A percentile compares a stretch with the other conserved stretches of the same genome.
These are phyloP conservation scores for Aspergillus cristatus DNA, from an alignment of 495 filamentous ascomycete genomes.

Conservation along the genomic window DNA sequence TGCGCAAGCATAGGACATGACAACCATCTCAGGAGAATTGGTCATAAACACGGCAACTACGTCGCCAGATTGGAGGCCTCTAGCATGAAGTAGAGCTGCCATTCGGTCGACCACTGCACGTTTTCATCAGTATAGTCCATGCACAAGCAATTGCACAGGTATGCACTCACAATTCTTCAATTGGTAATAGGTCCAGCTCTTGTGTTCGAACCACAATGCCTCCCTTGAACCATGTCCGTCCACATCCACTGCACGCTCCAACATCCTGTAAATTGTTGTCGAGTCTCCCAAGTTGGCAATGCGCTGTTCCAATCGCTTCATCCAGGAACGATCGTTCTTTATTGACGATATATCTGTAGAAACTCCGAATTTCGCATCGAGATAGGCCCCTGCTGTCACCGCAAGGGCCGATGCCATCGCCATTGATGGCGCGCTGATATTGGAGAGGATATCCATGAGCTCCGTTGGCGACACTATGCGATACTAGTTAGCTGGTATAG, in stretches of 20 bases:
- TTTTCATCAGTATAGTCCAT: too few relatives aligned
- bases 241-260: constrained; percentile 32
- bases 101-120: constrained; percentile 36
- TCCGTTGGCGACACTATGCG: background rate
- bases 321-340: constrained; percentile 22
- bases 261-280: constrained; percentile 35
- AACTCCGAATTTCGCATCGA: constrained; percentile 40
- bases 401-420: constrained; percentile 32
- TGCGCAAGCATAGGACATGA: constrained; percentile 72
- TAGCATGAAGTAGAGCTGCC: constrained; percentile 30
- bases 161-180: constrained; percentile 40
- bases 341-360: constrained; percentile 31
- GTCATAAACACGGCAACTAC: constrained; percentile 39
- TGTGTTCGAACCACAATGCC: constrained; percentile 44
- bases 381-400: constrained; percentile 35
- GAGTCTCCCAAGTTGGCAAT: constrained; percentile 35
- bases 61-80: constrained; percentile 29
- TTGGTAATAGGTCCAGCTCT: constrained; percentile 40
- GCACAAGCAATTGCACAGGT: too few relatives aligned
- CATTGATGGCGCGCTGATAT: constrained; percentile 24
- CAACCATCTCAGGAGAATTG: constrained; percentile 78
- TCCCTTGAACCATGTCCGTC: constrained; percentile 26
- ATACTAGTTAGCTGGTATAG: too few relatives aligned
- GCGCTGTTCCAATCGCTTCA: constrained; percentile 24
- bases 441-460: constrained; percentile 31